Evolutionary conservation across 2,329 filamentous ascomycete genomes (phyloP).

Genomic region (Nemania bipapillata): DNA sequence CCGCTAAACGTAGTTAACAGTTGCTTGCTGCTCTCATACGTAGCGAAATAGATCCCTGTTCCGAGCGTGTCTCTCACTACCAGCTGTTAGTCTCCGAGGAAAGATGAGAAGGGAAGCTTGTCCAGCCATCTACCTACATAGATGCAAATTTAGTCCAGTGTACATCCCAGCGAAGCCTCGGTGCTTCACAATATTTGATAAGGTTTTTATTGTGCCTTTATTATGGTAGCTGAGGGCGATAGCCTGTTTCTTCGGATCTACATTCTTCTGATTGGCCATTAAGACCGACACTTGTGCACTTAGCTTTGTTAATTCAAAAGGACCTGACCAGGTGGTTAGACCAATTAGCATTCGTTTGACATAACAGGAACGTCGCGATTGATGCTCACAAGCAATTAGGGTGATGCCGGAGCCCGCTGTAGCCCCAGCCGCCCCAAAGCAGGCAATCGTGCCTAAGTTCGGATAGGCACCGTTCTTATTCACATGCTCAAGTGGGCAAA

Average conservation of each 20-base stretch:
- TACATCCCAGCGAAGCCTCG: slow-evolving; percentile 79
- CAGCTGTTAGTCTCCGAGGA: slow-evolving; percentile 35
- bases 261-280: slow-evolving; percentile 69
- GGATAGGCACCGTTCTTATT: slow-evolving; percentile 77
- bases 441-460: slow-evolving; percentile 76
- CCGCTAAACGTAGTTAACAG: slow-evolving; percentile 78
- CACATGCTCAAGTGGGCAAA: slow-evolving; percentile 78
- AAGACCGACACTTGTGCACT: slow-evolving; percentile 86
- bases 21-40: slow-evolving; percentile 88
- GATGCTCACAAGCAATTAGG: slow-evolving; percentile 74
- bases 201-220: slow-evolving; percentile 79
- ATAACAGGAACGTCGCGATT: not conserved
- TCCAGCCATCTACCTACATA: slow-evolving; percentile 66
- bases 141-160: slow-evolving; percentile 80
- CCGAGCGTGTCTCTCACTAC: slow-evolving; percentile 83
- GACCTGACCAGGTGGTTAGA: slow-evolving; percentile 60
- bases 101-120: slow-evolving; percentile 2
- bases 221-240: slow-evolving; percentile 78
- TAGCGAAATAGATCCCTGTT: slow-evolving; percentile 87
- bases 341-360: slow-evolving; percentile 28
- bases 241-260: slow-evolving; percentile 63
- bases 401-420: slow-evolving; percentile 84
- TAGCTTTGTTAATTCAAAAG: slow-evolving; percentile 89
- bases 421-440: slow-evolving; percentile 81
- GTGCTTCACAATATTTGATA: slow-evolving; percentile 79